Conservation (phyloP, 305 asterid genomes). For the Fraxinus xanthoxyloides region DNA sequence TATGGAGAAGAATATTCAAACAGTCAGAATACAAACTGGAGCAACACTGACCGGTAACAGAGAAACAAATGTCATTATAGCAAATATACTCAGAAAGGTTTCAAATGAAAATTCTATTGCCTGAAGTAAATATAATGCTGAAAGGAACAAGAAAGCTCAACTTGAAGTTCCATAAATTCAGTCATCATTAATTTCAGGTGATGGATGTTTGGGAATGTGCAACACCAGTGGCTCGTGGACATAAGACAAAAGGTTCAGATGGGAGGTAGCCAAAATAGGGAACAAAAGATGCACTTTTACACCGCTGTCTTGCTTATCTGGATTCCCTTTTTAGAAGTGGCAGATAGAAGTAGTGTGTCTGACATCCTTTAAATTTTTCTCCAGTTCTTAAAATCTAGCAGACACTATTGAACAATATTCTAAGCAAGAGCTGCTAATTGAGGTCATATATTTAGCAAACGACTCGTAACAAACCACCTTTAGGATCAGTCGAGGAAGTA, state of each 20-base stretch:
- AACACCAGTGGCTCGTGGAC: neutral
- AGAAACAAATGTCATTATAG: neutral
- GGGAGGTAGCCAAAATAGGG: neutral
- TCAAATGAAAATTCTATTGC: neutral
- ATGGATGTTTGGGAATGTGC: neutral
- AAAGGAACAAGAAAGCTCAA: neutral
- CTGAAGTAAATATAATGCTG: neutral
- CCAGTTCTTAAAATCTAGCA: neutral
- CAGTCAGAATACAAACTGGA: neutral
- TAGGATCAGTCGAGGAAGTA: slow-evolving; percentile 22
- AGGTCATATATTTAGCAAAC: neutral
- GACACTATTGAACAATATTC: neutral
- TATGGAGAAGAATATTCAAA: neutral
- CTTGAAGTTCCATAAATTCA: neutral
- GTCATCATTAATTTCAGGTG: neutral
- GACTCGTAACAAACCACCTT: slow-evolving; percentile 1
- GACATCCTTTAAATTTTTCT: neutral
- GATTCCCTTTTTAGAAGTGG: neutral
- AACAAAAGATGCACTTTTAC: neutral
- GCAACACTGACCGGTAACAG: neutral
- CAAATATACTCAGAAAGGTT: neutral
- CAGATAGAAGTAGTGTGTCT: neutral
- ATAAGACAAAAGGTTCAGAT: neutral
- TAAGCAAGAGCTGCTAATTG: slow-evolving; percentile 9
- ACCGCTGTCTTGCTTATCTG: neutral